Percentiles rank a stretch among this genome's conserved stretches.
phyloP scores from a whole-genome alignment of 2,329 filamentous ascomycete species.

The Uncinocarpus reesii region DNA sequence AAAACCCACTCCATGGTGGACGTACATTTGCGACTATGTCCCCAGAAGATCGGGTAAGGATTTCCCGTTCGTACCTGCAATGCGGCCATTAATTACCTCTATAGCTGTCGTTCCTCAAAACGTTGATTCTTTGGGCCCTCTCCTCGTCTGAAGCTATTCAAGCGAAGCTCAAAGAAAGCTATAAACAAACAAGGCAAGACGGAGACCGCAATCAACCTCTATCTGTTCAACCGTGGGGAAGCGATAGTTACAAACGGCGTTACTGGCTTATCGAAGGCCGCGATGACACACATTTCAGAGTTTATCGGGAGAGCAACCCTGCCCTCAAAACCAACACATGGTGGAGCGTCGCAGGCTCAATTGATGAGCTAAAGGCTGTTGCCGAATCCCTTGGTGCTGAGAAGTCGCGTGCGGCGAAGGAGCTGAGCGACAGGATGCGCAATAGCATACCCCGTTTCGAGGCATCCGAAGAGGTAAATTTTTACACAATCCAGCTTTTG shows the following conservation, averaged over 20 bases:
- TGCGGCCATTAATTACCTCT: constrained; percentile 2
- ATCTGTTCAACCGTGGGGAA: constrained; percentile 82
- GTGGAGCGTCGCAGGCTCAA: constrained; percentile 85
- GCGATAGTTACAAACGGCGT: constrained; percentile 77
- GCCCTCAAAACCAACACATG: constrained; percentile 67
- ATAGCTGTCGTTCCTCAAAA: constrained; percentile 71
- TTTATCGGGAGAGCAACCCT: constrained; percentile 85
- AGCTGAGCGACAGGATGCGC: constrained; percentile 65
- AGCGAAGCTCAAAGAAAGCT: constrained; percentile 69
- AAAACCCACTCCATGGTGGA: constrained; percentile 72
- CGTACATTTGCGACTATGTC: constrained; percentile 73
- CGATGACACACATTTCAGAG: constrained; percentile 85
- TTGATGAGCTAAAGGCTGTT: constrained; percentile 70
- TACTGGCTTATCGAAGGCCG: constrained; percentile 91
- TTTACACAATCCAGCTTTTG: constrained; percentile 16
- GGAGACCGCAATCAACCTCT: constrained; percentile 72
- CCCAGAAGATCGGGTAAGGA: constrained; percentile 64
- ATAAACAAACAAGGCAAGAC: constrained; percentile 76
- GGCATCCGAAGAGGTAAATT: constrained; percentile 74
- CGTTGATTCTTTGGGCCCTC: constrained; percentile 78
- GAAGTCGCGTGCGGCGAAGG: constrained; percentile 68
- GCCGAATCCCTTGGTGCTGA: constrained; percentile 70
- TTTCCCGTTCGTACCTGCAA: constrained; percentile 5
- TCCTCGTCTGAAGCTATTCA: constrained; percentile 78
- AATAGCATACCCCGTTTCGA: constrained; percentile 82